Conservation (phyloP, 257 asterid species). For the Craterostigma plantagineum region DNA sequence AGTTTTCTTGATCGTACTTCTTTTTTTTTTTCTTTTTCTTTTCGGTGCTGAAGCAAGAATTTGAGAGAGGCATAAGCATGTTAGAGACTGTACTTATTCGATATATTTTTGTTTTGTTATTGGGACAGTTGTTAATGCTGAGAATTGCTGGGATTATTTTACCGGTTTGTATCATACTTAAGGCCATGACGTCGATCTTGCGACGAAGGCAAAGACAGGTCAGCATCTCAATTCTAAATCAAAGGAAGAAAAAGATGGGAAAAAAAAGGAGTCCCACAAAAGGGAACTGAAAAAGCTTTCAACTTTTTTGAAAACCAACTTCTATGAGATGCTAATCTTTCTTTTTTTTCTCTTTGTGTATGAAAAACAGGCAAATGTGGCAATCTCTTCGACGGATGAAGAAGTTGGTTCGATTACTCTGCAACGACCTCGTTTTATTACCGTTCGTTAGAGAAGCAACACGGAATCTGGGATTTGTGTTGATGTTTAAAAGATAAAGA, state of each 20-base stretch:
- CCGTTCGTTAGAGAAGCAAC: conserved; percentile 9
- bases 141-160: conserved; percentile 51
- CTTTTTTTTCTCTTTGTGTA: conserved; percentile 4
- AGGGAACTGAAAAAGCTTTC: too few relatives aligned
- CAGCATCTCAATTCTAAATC: background rate
- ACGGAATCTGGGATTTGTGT: too few relatives aligned
- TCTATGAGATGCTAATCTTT: conserved; percentile 2
- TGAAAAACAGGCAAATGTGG: conserved; percentile 22
- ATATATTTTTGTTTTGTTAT: conserved; percentile 8
- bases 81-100: conserved; percentile 1
- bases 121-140: conserved; percentile 52
- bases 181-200: conserved; percentile 46
- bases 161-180: conserved; percentile 68
- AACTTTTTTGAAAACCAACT: background rate
- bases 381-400: conserved; percentile 31
- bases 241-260: too few relatives aligned
- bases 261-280: background rate
- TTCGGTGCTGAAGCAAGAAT: too few relatives aligned
- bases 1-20: conserved; percentile 2
- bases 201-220: conserved; percentile 45
- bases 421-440: conserved; percentile 12
- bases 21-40: too few relatives aligned
- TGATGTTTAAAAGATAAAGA: too few relatives aligned
- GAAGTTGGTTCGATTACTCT: conserved; percentile 24
- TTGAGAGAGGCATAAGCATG: too few relatives aligned